Base-by-base conservation (phyloP, 257 asterid genomes). In the Leptodermis oblonga region DNA sequence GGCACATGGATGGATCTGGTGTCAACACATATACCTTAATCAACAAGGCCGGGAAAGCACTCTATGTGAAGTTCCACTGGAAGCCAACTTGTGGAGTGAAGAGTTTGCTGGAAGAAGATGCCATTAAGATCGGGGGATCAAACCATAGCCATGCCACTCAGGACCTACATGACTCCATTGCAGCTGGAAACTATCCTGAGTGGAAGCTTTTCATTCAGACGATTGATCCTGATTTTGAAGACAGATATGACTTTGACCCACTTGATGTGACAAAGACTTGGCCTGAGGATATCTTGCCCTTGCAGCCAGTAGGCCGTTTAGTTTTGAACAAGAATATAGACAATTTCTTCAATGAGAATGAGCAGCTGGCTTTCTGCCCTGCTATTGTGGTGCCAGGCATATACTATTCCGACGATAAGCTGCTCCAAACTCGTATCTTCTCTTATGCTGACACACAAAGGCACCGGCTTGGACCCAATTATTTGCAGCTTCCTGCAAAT, bases 121-220 rank as follows among this genome's bases (percentile, higher is more conserved):
- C 83, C 3, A 46, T 65, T 22, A 62, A 36, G 41, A 49, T 79
- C 3, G 83, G 81, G 45, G 83, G 81, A 68, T 28, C 81, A 17
- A 79, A 79, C 49, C 83, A 79, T 52, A 79, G 83, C 76, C 81
- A 79, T 52, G 83, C 83, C 62, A 79, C 83, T 26, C 78, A 79
- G 67, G 84, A 80, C 43, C 74, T 80, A 9, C 73, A 76, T 42
- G 81, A 80, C 70, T 76, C 84, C 17, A 80, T 80, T 41, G 79
- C 78, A 34, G 81, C 81, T 64, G 84, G 84, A 13, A 80, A 60
- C 70, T 80, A 76, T 46, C 84, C 81, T 22, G 84, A 80, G 41
- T 80, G 84, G 84, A 76, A 80, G 56, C 84, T 80, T 58, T 76
- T 76, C 52, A 76, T 76, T 53, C 81, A 80, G 65, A 80, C 61